phyloP scores from a whole-genome alignment of 2,329 filamentous ascomycete species.

The Colletotrichum truncatum region DNA sequence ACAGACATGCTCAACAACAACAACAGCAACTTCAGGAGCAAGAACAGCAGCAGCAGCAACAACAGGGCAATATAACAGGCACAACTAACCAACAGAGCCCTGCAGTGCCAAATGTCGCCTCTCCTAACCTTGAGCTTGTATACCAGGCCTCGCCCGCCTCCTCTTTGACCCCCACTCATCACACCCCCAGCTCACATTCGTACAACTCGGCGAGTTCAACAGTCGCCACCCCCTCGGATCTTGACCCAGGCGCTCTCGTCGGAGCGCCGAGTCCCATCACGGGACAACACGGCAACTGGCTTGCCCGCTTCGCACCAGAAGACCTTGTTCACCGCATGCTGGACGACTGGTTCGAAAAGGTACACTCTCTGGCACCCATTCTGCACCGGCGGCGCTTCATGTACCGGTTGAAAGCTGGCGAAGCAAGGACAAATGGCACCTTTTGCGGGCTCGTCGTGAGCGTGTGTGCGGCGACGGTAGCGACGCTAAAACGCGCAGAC shows the following conservation, averaged over 20 bases:
- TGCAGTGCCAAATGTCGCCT: constrained; percentile 12
- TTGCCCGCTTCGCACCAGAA: constrained; percentile 22
- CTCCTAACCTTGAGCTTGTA: constrained; percentile 5
- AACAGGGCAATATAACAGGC: not conserved
- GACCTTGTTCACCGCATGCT: constrained; percentile 35
- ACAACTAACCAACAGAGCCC: not conserved
- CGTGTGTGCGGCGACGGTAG: constrained; percentile 44
- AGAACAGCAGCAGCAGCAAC: not conserved
- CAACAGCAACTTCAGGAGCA: not conserved
- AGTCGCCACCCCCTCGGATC: not conserved
- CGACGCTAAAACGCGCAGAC: constrained; percentile 39
- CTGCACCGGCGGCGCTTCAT: constrained; percentile 42
- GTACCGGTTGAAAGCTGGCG: constrained; percentile 36
- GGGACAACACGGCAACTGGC: constrained; percentile 1
- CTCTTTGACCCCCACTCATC: not conserved
- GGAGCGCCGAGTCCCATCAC: constrained; percentile 14
- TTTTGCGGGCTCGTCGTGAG: constrained; percentile 45
- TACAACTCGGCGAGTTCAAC: not conserved
- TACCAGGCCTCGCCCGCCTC: constrained; percentile 15
- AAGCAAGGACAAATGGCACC: constrained; percentile 35
- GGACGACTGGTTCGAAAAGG: constrained; percentile 45
- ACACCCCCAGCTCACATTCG: not conserved
- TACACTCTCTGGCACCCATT: constrained; percentile 45
- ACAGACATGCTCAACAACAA: constrained; percentile 10
- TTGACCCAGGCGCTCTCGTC: constrained; percentile 21